Evolutionary conservation across 108 stramenopile genomes (phyloP).

Genomic region (Cyclotella baltica): DNA sequence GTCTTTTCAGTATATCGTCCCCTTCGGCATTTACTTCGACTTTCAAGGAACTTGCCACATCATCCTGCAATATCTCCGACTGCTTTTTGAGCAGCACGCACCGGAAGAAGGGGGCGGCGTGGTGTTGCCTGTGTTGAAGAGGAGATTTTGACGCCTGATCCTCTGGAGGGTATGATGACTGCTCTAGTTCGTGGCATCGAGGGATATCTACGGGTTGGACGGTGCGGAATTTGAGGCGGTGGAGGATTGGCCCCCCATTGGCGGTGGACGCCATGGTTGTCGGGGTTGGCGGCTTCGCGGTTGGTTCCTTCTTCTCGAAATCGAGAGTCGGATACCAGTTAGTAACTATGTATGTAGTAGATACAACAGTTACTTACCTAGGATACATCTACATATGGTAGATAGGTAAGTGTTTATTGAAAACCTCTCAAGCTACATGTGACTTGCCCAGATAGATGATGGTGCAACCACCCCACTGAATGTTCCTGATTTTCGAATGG

Average conservation of each 20-base stretch:
- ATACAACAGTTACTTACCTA: too few relatives aligned
- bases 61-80: conserved; percentile 16
- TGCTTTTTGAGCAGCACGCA: conserved; percentile 65
- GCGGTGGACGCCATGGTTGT: neutral
- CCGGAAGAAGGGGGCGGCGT: conserved; percentile 85
- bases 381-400: too few relatives aligned
- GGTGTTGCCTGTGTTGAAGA: conserved; percentile 89
- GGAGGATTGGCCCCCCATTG: neutral
- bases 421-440: too few relatives aligned
- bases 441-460: too few relatives aligned
- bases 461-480: too few relatives aligned
- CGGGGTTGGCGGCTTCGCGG: too few relatives aligned
- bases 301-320: too few relatives aligned
- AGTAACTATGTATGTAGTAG: too few relatives aligned
- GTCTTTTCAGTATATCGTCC: neutral
- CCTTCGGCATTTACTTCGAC: conserved; percentile 42
- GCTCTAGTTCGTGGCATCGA: conserved; percentile 67
- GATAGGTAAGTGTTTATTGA: too few relatives aligned
- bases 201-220: conserved; percentile 81
- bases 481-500: too few relatives aligned
- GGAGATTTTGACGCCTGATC: conserved; percentile 84
- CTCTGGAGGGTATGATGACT: conserved; percentile 75
- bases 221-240: conserved; percentile 57
- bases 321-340: too few relatives aligned
- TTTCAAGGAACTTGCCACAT: neutral